A percentile compares a stretch with the other conserved stretches of the same genome.
Evolutionary conservation across 371 early-diverging fungal species (phyloP).

Genomic region (Mucor saturninus): DNA sequence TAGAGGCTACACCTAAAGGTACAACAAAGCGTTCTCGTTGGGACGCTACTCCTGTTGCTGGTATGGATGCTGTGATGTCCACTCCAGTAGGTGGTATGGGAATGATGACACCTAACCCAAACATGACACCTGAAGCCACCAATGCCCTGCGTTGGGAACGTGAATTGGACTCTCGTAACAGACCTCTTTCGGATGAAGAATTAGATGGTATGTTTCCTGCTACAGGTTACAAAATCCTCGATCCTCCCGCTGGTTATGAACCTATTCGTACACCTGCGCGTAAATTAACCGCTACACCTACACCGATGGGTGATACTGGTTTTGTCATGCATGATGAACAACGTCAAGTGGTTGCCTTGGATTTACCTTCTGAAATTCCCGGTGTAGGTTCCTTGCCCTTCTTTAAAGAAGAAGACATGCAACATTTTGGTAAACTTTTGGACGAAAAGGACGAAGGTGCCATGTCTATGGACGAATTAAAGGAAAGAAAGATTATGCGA

Average conservation of each 20-base stretch:
- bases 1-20: slow-evolving; percentile 64
- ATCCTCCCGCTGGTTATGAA: slow-evolving; percentile 86
- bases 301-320: slow-evolving; percentile 81
- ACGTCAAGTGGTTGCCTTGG: slow-evolving; percentile 59
- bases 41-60: slow-evolving; percentile 82
- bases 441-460: slow-evolving; percentile 86
- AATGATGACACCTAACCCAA: slow-evolving; percentile 78
- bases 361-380: slow-evolving; percentile 86
- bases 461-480: slow-evolving; percentile 86
- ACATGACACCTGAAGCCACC: slow-evolving; percentile 82
- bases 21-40: slow-evolving; percentile 72
- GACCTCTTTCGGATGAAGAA: slow-evolving; percentile 89
- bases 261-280: slow-evolving; percentile 97
- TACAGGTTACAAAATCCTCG: slow-evolving; percentile 90
- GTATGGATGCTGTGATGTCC: slow-evolving; percentile 36
- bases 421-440: slow-evolving; percentile 92
- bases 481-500: slow-evolving; percentile 96
- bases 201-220: slow-evolving; percentile 92
- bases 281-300: slow-evolving; percentile 93
- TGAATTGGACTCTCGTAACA: slow-evolving; percentile 88
- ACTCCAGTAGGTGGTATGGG: slow-evolving; percentile 81
- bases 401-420: slow-evolving; percentile 96
- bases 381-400: slow-evolving; percentile 91
- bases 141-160: slow-evolving; percentile 81
- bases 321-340: slow-evolving; percentile 88